Base-by-base conservation (phyloP, 1,284 basidiomycete genomes). In the Salmacisia buchloeana region DNA sequence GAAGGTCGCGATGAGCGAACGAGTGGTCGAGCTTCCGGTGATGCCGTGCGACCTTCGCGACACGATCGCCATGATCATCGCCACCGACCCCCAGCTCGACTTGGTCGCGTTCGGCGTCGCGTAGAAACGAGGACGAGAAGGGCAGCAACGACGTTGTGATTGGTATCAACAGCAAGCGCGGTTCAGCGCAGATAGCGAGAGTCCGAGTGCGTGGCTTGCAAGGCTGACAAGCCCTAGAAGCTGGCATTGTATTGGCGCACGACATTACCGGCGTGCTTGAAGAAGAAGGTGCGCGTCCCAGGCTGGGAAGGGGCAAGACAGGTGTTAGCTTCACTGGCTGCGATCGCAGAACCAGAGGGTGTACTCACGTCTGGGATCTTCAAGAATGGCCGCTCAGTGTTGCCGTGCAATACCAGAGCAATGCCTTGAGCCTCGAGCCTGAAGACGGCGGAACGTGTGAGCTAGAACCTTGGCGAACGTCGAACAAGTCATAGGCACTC, bases 371-470 rank as follows among this genome's bases (percentile, higher is more conserved):
- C 84, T 2, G 81, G 69, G 21, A 86, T 80, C 9, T 82, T 81
- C 39, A 86, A 73, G 76, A 86, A 85, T 2, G 85, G 85, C 2
- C 85, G 85, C 1, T 81, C 80, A 2, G 83, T 81, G 4, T 82
- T 82, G 23, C 82, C 84, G 35, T 83, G 73, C 39, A 84, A 86
- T 10, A 88, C 87, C 77, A 98, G 89, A 2, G 77, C 74, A 27
- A 79, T 79, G 0, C 77, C 77, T 43, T 74, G 66, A 39, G 58
- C 65, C 34, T 79, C 77, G 46, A 79, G 60, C 25, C 54, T 56
- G 36, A 3, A 21, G 43, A 36, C 3, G 3, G n/a, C 7, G 18
- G 38, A 59, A 38, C 18, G 54, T 3, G 27, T 29, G 23, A 3
- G 13, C 33, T 31, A 27, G 31, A 9, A 23, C 25, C 2, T 21